These are phyloP conservation scores for Acephala macrosclerotiorum DNA, from an alignment of 2,329 filamentous ascomycete genomes.

Conservation along the genomic window DNA sequence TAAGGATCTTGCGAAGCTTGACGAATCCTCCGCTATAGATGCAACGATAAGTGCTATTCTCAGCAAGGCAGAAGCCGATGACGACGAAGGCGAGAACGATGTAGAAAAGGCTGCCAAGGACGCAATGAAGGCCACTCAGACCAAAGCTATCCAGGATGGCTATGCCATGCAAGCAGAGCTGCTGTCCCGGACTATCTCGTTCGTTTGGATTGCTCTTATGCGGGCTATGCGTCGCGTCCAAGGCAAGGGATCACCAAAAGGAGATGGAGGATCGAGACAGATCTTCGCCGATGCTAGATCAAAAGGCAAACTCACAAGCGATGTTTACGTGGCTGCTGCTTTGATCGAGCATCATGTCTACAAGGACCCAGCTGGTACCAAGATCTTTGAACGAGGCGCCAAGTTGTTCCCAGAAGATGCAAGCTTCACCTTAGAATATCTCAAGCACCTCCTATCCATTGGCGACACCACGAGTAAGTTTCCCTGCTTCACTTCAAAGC, in stretches of 20 bases:
- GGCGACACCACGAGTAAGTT: slow-evolving; percentile 91
- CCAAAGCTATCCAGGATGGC: slow-evolving; percentile 67
- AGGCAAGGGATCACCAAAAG: slow-evolving; percentile 70
- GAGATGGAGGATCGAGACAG: slow-evolving; percentile 73
- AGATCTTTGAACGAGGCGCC: slow-evolving; percentile 94
- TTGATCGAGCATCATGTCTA: slow-evolving; percentile 96
- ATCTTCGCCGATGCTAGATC: slow-evolving; percentile 90
- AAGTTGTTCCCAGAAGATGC: slow-evolving; percentile 95
- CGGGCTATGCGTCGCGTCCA: slow-evolving; percentile 94
- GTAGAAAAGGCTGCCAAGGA: slow-evolving; percentile 45
- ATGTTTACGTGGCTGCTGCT: slow-evolving; percentile 93
- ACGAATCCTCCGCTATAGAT: slow-evolving; percentile 53
- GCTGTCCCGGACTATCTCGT: slow-evolving; percentile 86
- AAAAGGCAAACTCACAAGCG: slow-evolving; percentile 86
- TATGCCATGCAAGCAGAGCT: slow-evolving; percentile 77
- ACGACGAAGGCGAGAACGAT: slow-evolving; percentile 48
- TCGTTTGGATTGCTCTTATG: slow-evolving; percentile 94
- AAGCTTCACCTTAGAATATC: slow-evolving; percentile 90
- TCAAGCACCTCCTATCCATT: slow-evolving; percentile 91
- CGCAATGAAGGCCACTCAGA: slow-evolving; percentile 64
- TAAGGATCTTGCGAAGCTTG: slow-evolving; percentile 62
- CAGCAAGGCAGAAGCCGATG: slow-evolving; percentile 58
- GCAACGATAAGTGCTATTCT: slow-evolving; percentile 48
- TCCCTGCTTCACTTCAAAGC: neutral
- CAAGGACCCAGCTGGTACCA: slow-evolving; percentile 88